These are phyloP conservation scores for Boletus sp. DNA, from an alignment of 768 basidiomycete genomes.

Conservation along the genomic window DNA sequence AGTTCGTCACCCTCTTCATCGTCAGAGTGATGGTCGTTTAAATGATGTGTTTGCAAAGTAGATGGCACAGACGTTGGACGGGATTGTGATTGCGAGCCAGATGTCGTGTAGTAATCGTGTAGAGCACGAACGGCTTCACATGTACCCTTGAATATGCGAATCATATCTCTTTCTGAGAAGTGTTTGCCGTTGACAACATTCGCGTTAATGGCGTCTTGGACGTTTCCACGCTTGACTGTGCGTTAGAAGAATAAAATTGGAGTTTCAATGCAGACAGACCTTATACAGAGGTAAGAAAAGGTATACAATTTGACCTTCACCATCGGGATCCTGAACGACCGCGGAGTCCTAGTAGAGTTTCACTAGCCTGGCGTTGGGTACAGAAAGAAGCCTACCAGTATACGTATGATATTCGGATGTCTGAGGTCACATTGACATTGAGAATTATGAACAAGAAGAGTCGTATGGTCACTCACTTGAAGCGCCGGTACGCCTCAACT, in stretches of 20 bases:
- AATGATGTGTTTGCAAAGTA: conserved; percentile 20
- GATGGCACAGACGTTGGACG: conserved; percentile 22
- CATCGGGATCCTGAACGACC: conserved; percentile 89
- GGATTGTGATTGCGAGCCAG: conserved; percentile 24
- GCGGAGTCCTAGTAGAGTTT: conserved; percentile 71
- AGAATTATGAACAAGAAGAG: background rate
- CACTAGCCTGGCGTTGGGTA: background rate
- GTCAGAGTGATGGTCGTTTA: conserved; percentile 37
- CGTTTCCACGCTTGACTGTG: conserved; percentile 72
- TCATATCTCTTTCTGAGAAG: conserved; percentile 86
- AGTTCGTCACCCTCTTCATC: conserved; percentile 66
- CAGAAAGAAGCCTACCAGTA: conserved; percentile 53
- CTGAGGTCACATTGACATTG: conserved; percentile 36
- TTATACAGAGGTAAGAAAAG: conserved; percentile 94
- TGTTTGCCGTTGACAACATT: conserved; percentile 79
- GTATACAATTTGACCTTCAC: conserved; percentile 93
- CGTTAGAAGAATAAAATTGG: background rate
- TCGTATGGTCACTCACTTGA: conserved; percentile 60
- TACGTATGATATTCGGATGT: conserved; percentile 96
- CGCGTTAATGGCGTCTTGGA: conserved; percentile 91
- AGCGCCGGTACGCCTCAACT: conserved; percentile 91
- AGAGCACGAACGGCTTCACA: conserved; percentile 93
- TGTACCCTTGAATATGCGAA: conserved; percentile 89
- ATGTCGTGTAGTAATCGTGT: conserved; percentile 77
- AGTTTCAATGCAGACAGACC: conserved; percentile 38